A percentile compares a stretch with the other conserved stretches of the same genome.
These are phyloP conservation scores for Fusarium circinatum DNA, from an alignment of 2,329 filamentous ascomycete species.

Conservation along the genomic window DNA sequence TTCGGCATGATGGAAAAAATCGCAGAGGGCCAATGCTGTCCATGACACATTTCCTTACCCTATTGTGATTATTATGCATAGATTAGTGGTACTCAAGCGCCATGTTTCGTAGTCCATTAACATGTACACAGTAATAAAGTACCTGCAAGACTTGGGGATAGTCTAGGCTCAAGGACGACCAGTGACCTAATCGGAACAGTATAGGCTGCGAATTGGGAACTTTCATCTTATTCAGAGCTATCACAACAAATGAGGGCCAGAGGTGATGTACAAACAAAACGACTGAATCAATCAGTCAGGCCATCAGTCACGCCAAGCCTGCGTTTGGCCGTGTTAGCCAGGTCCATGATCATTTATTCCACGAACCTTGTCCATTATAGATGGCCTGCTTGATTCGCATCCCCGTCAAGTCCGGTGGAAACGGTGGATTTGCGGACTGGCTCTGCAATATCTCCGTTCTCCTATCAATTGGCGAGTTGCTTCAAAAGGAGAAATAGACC, in stretches of 20 bases:
- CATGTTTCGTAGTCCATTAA: neutral
- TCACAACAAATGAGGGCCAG: neutral
- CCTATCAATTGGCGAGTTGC: constrained; percentile 14
- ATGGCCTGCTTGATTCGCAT: constrained; percentile 26
- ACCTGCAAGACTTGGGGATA: neutral
- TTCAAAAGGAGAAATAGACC: constrained; percentile 24
- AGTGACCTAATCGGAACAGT: neutral
- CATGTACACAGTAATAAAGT: neutral
- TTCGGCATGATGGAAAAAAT: neutral
- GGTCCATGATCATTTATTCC: constrained; percentile 1
- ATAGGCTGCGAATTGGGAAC: neutral
- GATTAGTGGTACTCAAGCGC: constrained; percentile 7
- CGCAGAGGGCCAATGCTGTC: neutral
- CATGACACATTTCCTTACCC: neutral
- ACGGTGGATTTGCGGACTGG: constrained; percentile 35
- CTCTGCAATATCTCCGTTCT: constrained; percentile 14
- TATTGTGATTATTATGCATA: neutral
- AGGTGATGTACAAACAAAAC: neutral
- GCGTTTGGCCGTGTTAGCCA: constrained; percentile 18
- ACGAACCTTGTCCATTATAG: constrained; percentile 10
- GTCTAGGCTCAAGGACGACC: neutral
- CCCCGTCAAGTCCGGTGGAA: constrained; percentile 34
- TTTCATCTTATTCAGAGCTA: neutral
- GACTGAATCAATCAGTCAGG: constrained; percentile 25
- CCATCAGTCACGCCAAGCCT: constrained; percentile 26